These are phyloP conservation scores for Zoysia pacifica DNA, from an alignment of 176 grass and related monocot genomes.

Conservation along the genomic window DNA sequence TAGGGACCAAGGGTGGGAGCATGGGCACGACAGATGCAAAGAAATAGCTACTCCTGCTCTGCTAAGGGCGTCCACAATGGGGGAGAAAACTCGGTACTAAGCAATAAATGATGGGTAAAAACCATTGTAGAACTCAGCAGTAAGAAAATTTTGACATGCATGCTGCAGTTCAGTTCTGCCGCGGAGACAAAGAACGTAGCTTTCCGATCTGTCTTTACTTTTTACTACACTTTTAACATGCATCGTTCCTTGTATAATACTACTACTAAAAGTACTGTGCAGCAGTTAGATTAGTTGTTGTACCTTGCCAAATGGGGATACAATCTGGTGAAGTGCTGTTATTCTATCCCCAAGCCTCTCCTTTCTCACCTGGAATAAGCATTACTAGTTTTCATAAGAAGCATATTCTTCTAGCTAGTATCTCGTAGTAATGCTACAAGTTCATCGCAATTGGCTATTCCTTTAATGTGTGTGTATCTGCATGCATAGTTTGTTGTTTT, in stretches of 20 bases:
- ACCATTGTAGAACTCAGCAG: no score
- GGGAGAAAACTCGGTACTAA: no score
- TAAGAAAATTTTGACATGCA: neutral
- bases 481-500: neutral
- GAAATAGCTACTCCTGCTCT: neutral
- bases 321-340: slow-evolving; percentile 81
- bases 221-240: no score
- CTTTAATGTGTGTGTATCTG: neutral
- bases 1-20: neutral
- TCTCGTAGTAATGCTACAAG: no score
- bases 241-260: no score
- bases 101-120: no score
- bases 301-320: slow-evolving; percentile 91
- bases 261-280: no score
- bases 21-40: slow-evolving; percentile 36
- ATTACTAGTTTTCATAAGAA: neutral
- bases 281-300: neutral
- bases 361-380: slow-evolving; percentile 73
- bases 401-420: neutral
- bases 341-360: slow-evolving; percentile 85
- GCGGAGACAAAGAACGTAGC: neutral
- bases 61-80: no score
- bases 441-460: no score
- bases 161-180: neutral
- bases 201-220: no score